Percentiles rank a stretch among this genome's conserved stretches.
Evolutionary conservation across 441 rosid species (phyloP).

Genomic region (Populus hybrid): DNA sequence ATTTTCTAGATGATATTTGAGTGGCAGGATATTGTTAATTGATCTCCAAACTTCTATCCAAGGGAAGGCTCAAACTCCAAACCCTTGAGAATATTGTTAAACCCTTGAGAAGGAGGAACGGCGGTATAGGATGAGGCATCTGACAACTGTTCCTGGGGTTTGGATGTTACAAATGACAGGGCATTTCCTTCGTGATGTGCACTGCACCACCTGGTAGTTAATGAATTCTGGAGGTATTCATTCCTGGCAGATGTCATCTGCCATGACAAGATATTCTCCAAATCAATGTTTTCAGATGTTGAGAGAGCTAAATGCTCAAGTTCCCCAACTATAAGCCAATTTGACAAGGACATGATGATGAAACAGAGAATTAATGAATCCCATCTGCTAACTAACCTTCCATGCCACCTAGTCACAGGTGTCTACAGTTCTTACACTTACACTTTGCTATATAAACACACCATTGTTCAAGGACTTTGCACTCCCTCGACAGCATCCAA

Average conservation of each 20-base stretch:
- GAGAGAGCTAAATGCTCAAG: background rate
- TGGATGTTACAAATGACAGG: too few species aligned
- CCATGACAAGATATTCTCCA: background rate
- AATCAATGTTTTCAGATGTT: background rate
- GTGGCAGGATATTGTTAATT: background rate
- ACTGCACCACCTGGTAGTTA: background rate
- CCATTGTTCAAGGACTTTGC: background rate
- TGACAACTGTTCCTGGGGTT: background rate
- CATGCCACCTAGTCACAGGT: background rate
- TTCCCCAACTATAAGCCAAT: background rate
- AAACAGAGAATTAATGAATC: background rate
- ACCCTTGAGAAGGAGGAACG: too few species aligned
- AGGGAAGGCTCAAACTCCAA: background rate
- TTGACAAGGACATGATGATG: background rate
- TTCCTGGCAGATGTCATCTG: background rate
- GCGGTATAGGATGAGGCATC: background rate
- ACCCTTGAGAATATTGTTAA: too few species aligned
- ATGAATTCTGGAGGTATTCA: too few species aligned
- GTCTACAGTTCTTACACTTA: background rate
- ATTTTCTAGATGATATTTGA: background rate
- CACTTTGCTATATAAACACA: background rate
- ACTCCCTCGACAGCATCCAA: background rate
- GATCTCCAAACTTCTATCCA: background rate
- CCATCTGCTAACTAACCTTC: background rate
- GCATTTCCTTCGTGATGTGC: background rate